Base-by-base conservation (phyloP, 768 basidiomycete genomes). In the Fomitopsis pulvina region DNA sequence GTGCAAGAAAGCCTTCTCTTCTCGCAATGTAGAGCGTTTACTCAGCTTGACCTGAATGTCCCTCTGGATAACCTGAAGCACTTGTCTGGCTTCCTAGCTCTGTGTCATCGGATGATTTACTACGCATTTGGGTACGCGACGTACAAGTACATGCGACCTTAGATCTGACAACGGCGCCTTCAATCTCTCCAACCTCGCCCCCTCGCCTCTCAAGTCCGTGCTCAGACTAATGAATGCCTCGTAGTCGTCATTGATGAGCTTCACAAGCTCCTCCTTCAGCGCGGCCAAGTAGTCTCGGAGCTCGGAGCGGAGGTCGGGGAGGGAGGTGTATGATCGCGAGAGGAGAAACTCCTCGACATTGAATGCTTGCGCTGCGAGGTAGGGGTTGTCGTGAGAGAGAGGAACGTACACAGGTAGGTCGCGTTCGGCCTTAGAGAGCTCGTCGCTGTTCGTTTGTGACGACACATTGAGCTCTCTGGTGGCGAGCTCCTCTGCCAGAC, bases 191-290 rank as follows among this genome's bases (percentile, higher is more conserved):
- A 95, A 64, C 55, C 91, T 74, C 32, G 74, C 72, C 2, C 88
- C 87, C 67, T 97, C 94, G 39, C 87, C 92, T 56, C 83, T 78
- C 55, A 98, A 65, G 59, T 97, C 92, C 2, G 94, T 93, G 55
- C 94, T 94, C 26, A 99, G 74, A 58, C 89, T 92, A 60, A 98
- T 95, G 64, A 98, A 99, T 12, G 93, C 93, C 65, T 93, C 93
- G 61, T 98, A 99, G 68, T 98, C 96, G 58, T 92, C 87, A 67
- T 99, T 98, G 64, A 98, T 96, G 60, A 98, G 81, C 60, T 83
- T 83, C 26, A 98, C 92, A 29, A 99, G 77, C 64, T 96, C 95
- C 64, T 94, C 91, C 66, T 95, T 92, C 55, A 99, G 69, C 9
- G 76, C 71, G 0, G 80, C 78, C 52, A 92, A 73, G 64, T 97